Base-by-base conservation (phyloP, 2,329 filamentous ascomycete species). In the Arthrobotrys sphaeroides region DNA sequence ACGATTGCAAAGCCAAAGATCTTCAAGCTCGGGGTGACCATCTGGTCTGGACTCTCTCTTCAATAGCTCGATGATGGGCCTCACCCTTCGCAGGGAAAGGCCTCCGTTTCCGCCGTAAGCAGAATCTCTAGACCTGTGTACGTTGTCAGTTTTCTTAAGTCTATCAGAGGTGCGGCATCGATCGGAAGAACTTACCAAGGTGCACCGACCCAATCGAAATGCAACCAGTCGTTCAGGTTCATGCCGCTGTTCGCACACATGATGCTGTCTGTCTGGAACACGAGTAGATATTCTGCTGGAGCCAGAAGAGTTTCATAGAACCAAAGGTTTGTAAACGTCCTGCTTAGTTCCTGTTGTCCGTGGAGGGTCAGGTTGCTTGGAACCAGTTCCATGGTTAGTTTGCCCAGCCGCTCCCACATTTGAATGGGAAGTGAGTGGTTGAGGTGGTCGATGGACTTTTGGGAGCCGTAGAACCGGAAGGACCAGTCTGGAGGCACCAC, bases 401-500 rank as follows among this genome's bases (percentile, higher is more conserved):
- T 80, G 13, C 78, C 79, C 1, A 45, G 61, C 0, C 38, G 38
- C n/a, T 77, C 74, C 24, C 78, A 79, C 77, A 24, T 74, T 13
- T 76, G 75, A 9, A 80, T 68, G 1, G 78, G 60, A 5, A 73
- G 47, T 7, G 79, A 80, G 42, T 66, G 51, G 60, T 77, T 77
- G 59, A 77, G 60, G 22, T 77, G 65, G 22, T 77, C 51, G 51
- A 77, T 72, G 7, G 73, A 75, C 16, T 36, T 55, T 55, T 77
- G 40, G 6, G 73, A 77, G 16, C 73, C 66, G 31, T 75, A 72
- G 22, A 77, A 77, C 40, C 84, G 84, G 81, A 88, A 87, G 22
- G 84, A 84, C 87, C 87, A 88, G 81, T 88, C 86, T 84, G 84
- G 3, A 85, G 87, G 72, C 1, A 88, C 84, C n/a, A 88, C 85